Evolutionary conservation across 2,329 filamentous ascomycete species (phyloP).

Genomic region (Fusarium equiseti): DNA sequence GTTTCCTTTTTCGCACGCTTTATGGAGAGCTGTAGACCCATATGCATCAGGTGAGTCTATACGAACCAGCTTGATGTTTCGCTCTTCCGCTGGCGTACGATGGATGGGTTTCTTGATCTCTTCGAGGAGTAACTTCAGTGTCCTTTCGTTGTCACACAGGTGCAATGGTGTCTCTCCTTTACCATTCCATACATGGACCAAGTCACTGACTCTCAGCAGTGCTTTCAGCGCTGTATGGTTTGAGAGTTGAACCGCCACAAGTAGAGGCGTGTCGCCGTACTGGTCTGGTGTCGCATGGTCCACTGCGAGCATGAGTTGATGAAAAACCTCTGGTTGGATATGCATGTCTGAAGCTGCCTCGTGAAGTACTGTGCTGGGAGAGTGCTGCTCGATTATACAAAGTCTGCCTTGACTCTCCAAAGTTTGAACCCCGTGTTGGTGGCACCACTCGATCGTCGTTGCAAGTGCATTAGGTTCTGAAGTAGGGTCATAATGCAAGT

Average conservation of each 20-base stretch:
- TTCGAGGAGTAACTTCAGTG: slow-evolving; percentile 3
- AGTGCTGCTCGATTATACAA: background rate
- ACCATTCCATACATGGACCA: slow-evolving; percentile 7
- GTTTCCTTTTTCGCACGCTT: slow-evolving; percentile 24
- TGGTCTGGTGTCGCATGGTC: background rate
- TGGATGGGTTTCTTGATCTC: slow-evolving; percentile 25
- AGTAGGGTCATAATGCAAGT: background rate
- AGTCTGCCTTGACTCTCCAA: background rate
- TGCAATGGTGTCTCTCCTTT: slow-evolving; percentile 23
- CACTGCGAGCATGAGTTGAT: slow-evolving; percentile 9
- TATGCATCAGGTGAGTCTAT: slow-evolving; percentile 19
- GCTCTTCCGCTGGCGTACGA: background rate
- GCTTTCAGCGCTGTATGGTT: slow-evolving; percentile 11
- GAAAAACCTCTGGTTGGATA: slow-evolving; percentile 2
- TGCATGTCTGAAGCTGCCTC: background rate
- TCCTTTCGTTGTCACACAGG: slow-evolving; percentile 4
- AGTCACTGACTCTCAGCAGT: background rate
- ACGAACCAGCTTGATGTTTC: background rate
- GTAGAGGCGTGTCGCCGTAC: slow-evolving; percentile 20
- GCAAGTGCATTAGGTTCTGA: slow-evolving; percentile 5
- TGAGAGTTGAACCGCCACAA: slow-evolving; percentile 16
- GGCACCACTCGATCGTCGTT: slow-evolving; percentile 19
- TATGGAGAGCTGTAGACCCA: slow-evolving; percentile 17
- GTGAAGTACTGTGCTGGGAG: slow-evolving; percentile 9
- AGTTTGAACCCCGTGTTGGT: background rate